Conservation (phyloP, 2,329 filamentous ascomycete species). For the Sclerotinia sclerotiorum region DNA sequence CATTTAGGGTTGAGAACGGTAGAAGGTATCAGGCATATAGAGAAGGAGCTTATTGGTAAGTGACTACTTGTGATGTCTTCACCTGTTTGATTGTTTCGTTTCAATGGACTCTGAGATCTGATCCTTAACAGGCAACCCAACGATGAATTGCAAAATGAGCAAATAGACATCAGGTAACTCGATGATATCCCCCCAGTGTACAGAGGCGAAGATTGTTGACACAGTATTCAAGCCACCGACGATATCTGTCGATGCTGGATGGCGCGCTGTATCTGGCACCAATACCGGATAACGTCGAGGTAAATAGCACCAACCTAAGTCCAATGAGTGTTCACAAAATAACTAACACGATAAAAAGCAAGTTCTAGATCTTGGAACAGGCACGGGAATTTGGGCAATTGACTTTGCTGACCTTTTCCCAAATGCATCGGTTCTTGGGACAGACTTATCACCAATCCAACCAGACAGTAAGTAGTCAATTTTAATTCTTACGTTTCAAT, state of each 20-base stretch:
- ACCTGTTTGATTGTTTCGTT: background rate
- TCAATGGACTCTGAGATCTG: background rate
- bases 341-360: constrained; percentile 5
- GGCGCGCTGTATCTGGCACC: constrained; percentile 36
- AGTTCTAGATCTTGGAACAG: constrained; percentile 40
- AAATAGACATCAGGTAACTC: constrained; percentile 34
- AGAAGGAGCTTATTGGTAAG: constrained; percentile 44
- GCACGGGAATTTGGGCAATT: constrained; percentile 49
- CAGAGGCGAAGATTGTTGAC: constrained; percentile 1
- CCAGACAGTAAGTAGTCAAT: constrained; percentile 37
- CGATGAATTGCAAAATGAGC: constrained; percentile 38
- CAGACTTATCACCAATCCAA: constrained; percentile 42
- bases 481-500: background rate
- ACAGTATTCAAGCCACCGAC: constrained; percentile 37
- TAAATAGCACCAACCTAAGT: background rate
- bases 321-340: background rate
- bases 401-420: constrained; percentile 41
- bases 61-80: background rate
- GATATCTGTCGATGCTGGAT: constrained; percentile 33
- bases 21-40: constrained; percentile 50
- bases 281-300: constrained; percentile 37
- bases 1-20: constrained; percentile 46
- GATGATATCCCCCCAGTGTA: background rate
- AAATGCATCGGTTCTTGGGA: constrained; percentile 38
- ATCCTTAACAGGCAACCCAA: constrained; percentile 35